Evolutionary conservation across 2,329 filamentous ascomycete genomes (phyloP).

Genomic region (Fusarium neocosmosporiellum): DNA sequence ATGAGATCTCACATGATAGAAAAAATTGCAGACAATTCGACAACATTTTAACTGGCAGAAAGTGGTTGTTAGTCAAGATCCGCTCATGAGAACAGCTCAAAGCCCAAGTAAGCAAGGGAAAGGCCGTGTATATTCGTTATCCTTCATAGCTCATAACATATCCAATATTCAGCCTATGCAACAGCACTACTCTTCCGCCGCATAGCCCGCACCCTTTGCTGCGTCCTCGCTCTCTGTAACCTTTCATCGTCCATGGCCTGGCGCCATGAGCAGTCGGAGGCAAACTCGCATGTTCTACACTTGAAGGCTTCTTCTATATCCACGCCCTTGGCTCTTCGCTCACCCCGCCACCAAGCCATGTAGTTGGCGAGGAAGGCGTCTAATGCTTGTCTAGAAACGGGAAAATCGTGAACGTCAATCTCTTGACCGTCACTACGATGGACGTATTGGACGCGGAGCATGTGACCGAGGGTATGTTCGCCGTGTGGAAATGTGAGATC

Average conservation of each 20-base stretch:
- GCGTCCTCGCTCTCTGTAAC: slow-evolving; percentile 37
- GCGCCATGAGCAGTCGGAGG: slow-evolving; percentile 82
- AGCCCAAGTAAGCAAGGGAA: neutral
- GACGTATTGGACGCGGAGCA: slow-evolving; percentile 66
- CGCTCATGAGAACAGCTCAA: neutral
- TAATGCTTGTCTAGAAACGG: slow-evolving; percentile 73
- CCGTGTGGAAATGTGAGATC: slow-evolving; percentile 64
- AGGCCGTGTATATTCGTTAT: slow-evolving; percentile 1
- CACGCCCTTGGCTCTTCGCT: slow-evolving; percentile 78
- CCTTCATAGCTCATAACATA: slow-evolving; percentile 34
- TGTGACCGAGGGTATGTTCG: slow-evolving; percentile 58
- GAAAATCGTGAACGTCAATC: slow-evolving; percentile 69
- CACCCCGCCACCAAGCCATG: slow-evolving; percentile 90
- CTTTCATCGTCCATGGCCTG: slow-evolving; percentile 72
- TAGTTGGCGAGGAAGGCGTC: slow-evolving; percentile 74
- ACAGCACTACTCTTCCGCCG: slow-evolving; percentile 16
- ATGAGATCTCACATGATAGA: neutral
- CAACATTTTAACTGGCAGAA: neutral
- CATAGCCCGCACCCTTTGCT: slow-evolving; percentile 37
- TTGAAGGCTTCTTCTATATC: slow-evolving; percentile 88
- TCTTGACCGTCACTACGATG: slow-evolving; percentile 63
- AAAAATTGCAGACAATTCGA: neutral
- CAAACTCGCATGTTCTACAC: slow-evolving; percentile 87
- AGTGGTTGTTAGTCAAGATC: neutral
- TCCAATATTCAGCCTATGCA: slow-evolving; percentile 17